Evolutionary conservation across 805 yeast genomes (phyloP).

Genomic region (Myxozyma nipponensis): DNA sequence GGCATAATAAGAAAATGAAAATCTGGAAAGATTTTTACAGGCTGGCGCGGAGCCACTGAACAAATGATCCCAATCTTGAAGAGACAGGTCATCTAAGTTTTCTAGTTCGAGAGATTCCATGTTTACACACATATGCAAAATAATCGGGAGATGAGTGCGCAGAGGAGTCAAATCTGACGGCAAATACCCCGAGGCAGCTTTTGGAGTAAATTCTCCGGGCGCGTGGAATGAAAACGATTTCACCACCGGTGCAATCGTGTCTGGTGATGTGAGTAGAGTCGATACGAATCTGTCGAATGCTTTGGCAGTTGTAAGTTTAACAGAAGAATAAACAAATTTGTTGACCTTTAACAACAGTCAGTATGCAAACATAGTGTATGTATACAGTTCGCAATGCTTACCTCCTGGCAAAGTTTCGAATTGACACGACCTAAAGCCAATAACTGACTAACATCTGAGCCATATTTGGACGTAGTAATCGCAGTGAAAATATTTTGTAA

Average conservation of each 20-base stretch:
- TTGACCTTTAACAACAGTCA: conserved; percentile 14
- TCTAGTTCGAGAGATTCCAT: conserved; percentile 23
- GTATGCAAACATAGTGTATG: no score
- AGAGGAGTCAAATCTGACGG: conserved; percentile 24
- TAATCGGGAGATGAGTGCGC: conserved; percentile 26
- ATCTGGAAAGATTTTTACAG: conserved; percentile 6
- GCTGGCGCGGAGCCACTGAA: conserved; percentile 26
- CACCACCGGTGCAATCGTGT: conserved; percentile 22
- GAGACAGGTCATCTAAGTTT: conserved; percentile 19
- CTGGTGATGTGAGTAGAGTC: conserved; percentile 23
- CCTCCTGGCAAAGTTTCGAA: conserved; percentile 16
- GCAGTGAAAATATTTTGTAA: conserved; percentile 15
- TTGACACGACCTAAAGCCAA: conserved; percentile 21
- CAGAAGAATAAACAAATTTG: conserved; percentile 19
- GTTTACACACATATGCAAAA: conserved; percentile 25
- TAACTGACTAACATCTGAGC: conserved; percentile 1
- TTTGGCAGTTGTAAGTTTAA: conserved; percentile 12
- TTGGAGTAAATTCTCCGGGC: conserved; percentile 28
- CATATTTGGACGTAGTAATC: conserved; percentile 9
- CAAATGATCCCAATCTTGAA: conserved; percentile 24
- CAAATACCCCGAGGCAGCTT: conserved; percentile 28
- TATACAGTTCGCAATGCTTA: conserved; percentile 4
- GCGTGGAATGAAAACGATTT: conserved; percentile 20
- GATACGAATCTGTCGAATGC: conserved; percentile 24
- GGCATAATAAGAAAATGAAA: conserved; percentile 25